Base-by-base conservation (phyloP, 306 rosid genomes). In the Fragaria iinumae region DNA sequence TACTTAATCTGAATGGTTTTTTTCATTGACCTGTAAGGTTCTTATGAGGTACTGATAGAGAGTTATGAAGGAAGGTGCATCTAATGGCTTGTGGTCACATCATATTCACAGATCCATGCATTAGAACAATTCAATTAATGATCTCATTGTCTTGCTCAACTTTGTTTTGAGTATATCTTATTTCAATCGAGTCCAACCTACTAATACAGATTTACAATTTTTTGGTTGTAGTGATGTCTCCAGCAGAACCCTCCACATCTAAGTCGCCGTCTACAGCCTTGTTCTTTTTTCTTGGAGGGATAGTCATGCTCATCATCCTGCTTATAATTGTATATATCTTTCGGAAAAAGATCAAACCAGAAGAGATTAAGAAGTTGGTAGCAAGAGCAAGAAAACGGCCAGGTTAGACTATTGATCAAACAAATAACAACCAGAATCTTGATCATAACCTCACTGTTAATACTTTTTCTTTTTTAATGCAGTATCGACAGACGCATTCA, bases 211-310 rank as follows among this genome's bases (percentile, higher is more conserved):
- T 71, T 47, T 27, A 16, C 29, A 60, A 66, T 21, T 45, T 73
- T 53, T 21, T 39, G 36, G 20, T 11, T 74, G 84, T 80, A 82
- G 88, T 56, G 74, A 64, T 47, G 59, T 38, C 86, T 68, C 79
- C 94, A 62, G 73, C 91, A 69, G 73, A 78, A 73, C 18, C 77
- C 56, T 77, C 89, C 20, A 3, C 69, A 14, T 21, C 80, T 20
- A 73, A 2, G 44, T 18, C 11, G 14, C 4, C 1, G 6, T 67
- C 86, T 16, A 82, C 77, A 64, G 76, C 73, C 34, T 29, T 88
- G 59, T 87, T 78, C 87, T 86, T 93, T 78, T 84, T 90, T 80
- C 92, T 91, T 63, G 98, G 98, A 67, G 93, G 84, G 63, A 20
- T 85, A 72, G 73, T 73, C 49, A 70, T 84, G 80, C 79, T 93